phyloP scores from a whole-genome alignment of 1,284 basidiomycete genomes.

The Wallemia mellicola region DNA sequence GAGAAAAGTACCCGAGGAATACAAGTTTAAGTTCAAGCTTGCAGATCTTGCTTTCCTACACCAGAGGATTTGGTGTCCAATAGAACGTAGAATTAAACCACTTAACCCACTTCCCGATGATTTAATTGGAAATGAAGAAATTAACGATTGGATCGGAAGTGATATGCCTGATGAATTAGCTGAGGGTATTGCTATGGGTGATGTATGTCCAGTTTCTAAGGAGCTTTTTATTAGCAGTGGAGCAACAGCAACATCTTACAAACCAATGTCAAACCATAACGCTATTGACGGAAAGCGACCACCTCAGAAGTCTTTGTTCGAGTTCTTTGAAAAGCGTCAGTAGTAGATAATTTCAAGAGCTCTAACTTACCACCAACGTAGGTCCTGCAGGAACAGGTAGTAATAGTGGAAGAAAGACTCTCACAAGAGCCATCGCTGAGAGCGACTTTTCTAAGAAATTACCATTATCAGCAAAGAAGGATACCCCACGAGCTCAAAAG shows the following conservation, averaged over 20 bases:
- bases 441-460: background rate
- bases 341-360: background rate
- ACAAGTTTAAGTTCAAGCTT: slow-evolving; percentile 31
- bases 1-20: slow-evolving; percentile 43
- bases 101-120: background rate
- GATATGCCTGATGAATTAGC: background rate
- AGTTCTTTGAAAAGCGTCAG: background rate
- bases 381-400: background rate
- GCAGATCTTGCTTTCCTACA: slow-evolving; percentile 85
- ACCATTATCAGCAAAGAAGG: background rate
- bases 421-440: background rate
- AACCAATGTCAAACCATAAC: background rate
- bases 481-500: background rate
- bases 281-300: background rate
- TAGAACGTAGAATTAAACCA: background rate
- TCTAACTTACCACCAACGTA: background rate
- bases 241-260: background rate
- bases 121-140: background rate
- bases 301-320: background rate
- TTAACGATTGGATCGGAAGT: background rate
- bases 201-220: background rate
- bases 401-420: background rate
- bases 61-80: slow-evolving; percentile 39
- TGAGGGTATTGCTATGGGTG: background rate
- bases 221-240: background rate